These are phyloP conservation scores for Dryas octopetala DNA, from an alignment of 306 rosid genomes.

Conservation along the genomic window DNA sequence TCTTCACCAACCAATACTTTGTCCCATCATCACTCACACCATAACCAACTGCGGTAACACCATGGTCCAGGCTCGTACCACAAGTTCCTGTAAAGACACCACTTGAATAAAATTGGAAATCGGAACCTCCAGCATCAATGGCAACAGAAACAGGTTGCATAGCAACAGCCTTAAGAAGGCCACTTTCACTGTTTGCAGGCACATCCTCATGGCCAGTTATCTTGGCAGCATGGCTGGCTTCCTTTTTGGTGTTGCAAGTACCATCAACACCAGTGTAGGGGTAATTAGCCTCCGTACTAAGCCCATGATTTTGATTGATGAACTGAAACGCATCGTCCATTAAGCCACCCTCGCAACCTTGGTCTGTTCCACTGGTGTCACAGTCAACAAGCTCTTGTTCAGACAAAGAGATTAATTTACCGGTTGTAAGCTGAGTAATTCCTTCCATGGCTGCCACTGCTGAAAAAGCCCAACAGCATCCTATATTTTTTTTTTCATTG, in stretches of 20 bases:
- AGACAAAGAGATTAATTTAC: slow-evolving; percentile 30
- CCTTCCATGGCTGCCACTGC: slow-evolving; percentile 50
- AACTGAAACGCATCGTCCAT: slow-evolving; percentile 48
- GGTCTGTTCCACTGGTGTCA: slow-evolving; percentile 36
- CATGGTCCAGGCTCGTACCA: slow-evolving; percentile 43
- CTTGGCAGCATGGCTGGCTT: slow-evolving; percentile 11
- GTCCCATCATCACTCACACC: slow-evolving; percentile 36
- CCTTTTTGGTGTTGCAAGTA: slow-evolving; percentile 28
- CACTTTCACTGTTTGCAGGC: slow-evolving; percentile 33
- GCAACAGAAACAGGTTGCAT: slow-evolving; percentile 46
- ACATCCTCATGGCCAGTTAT: slow-evolving; percentile 37
- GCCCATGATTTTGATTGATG: slow-evolving; percentile 35
- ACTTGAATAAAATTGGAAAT: slow-evolving; percentile 33
- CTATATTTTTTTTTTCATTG: slow-evolving; percentile 7
- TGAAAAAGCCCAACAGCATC: slow-evolving; percentile 48
- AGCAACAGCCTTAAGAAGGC: slow-evolving; percentile 36
- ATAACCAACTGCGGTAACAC: slow-evolving; percentile 46
- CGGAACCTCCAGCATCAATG: slow-evolving; percentile 42
- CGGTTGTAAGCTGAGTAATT: slow-evolving; percentile 20
- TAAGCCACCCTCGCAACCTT: slow-evolving; percentile 42
- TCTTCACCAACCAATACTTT: slow-evolving; percentile 49
- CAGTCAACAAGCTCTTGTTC: slow-evolving; percentile 56
- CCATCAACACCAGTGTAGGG: slow-evolving; percentile 35
- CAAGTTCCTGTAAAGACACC: slow-evolving; percentile 48
- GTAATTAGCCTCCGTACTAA: slow-evolving; percentile 36